Evolutionary conservation across 164 flowering plant species (phyloP).

Genomic region (Protea cynaroides): DNA sequence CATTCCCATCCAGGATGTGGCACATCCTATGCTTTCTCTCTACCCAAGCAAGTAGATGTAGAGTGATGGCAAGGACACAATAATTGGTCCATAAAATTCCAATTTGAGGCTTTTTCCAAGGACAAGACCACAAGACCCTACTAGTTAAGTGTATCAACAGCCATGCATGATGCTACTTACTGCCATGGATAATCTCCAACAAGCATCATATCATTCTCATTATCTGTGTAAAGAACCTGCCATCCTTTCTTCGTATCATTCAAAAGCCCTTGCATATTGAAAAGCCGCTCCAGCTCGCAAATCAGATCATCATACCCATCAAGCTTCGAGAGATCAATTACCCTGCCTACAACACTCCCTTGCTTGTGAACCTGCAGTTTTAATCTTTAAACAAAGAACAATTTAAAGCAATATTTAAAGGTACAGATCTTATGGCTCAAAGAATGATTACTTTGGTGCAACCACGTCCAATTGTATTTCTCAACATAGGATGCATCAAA

Average conservation of each 20-base stretch:
- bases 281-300: conserved; percentile 20
- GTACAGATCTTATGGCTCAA: conserved; percentile 28
- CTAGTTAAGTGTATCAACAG: too few relatives aligned
- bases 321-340: conserved; percentile 24
- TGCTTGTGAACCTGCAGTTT: conserved; percentile 21
- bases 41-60: too few relatives aligned
- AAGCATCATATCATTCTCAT: conserved; percentile 26
- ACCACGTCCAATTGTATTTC: conserved; percentile 31
- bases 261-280: conserved; percentile 28
- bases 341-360: conserved; percentile 31
- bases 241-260: conserved; percentile 26
- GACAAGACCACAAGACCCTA: too few relatives aligned
- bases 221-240: conserved; percentile 23
- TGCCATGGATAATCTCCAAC: conserved; percentile 29
- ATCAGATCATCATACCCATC: conserved; percentile 30
- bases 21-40: too few relatives aligned
- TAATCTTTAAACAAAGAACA: conserved; percentile 10
- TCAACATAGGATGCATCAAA: conserved; percentile 27
- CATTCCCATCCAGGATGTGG: too few relatives aligned
- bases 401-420: conserved; percentile 27
- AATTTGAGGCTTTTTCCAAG: too few relatives aligned
- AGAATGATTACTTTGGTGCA: conserved; percentile 45
- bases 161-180: conserved; percentile 8
- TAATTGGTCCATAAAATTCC: too few relatives aligned
- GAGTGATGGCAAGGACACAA: too few relatives aligned